phyloP scores from a whole-genome alignment of 2,329 filamentous ascomycete genomes.

The Paraphaeosphaeria sporulosa region DNA sequence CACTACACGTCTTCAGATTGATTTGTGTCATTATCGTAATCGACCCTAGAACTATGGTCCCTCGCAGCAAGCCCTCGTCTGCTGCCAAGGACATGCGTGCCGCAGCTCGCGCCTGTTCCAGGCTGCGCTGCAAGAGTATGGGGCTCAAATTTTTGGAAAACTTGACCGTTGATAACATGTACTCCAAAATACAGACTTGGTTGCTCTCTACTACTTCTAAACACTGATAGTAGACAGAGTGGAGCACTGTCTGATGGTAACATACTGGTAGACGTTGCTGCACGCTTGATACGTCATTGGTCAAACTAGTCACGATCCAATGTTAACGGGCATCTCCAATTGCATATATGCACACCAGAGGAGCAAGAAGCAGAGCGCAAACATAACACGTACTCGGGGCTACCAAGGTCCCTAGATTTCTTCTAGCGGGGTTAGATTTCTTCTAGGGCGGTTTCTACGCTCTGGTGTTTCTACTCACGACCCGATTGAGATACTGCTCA shows the following conservation, averaged over 20 bases:
- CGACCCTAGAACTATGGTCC: no score
- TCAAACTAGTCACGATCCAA: neutral
- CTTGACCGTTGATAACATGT: no score
- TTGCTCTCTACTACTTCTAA: no score
- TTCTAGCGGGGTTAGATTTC: constrained; percentile 43
- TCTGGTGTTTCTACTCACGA: constrained; percentile 45
- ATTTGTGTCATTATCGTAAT: no score
- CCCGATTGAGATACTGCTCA: constrained; percentile 49
- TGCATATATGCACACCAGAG: constrained; percentile 2
- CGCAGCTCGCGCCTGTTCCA: no score
- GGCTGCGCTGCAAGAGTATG: no score
- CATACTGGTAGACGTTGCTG: constrained; percentile 2
- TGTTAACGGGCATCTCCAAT: neutral
- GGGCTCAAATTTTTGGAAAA: no score
- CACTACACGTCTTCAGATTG: no score
- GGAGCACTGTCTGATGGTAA: neutral
- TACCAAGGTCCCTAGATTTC: constrained; percentile 33
- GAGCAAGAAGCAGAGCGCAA: constrained; percentile 11
- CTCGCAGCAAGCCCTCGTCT: no score
- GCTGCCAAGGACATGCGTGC: no score
- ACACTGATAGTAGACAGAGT: neutral
- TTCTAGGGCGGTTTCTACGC: constrained; percentile 45
- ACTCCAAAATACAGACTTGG: no score
- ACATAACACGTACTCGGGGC: constrained; percentile 14
- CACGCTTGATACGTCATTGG: constrained; percentile 18